Evolutionary conservation across 228 moss, liverwort and hornwort genomes (phyloP).

Genomic region (Sphagnum magellanicum): DNA sequence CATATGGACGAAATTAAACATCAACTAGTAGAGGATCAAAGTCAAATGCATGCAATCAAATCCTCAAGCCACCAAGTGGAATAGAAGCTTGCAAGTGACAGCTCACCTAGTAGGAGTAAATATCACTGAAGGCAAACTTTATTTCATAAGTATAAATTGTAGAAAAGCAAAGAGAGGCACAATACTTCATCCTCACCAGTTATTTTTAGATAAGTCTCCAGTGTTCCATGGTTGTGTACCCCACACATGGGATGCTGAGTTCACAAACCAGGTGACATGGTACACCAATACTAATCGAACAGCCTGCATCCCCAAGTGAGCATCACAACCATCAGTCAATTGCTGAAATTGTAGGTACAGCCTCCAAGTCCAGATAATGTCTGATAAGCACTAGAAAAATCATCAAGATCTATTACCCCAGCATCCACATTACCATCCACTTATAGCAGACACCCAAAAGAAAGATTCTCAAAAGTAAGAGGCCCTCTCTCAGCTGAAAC

Average conservation of each 20-base stretch:
- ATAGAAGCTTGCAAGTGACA: background rate
- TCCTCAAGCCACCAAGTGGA: too few relatives aligned
- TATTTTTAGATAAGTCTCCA: constrained; percentile 86
- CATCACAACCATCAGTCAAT: too few relatives aligned
- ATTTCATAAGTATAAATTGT: background rate
- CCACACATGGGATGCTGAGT: constrained; percentile 98
- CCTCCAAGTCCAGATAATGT: background rate
- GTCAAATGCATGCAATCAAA: too few relatives aligned
- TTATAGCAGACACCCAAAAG: background rate
- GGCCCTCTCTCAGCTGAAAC: background rate
- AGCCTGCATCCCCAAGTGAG: constrained; percentile 37
- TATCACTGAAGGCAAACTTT: too few relatives aligned
- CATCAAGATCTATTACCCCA: background rate
- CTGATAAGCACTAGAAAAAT: background rate
- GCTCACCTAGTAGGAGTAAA: background rate
- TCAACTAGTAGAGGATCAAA: too few relatives aligned
- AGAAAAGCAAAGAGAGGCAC: background rate
- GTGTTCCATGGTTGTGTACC: constrained; percentile 89
- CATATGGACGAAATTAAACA: background rate
- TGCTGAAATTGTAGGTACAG: background rate
- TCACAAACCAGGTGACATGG: constrained; percentile 98
- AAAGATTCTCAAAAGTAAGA: background rate
- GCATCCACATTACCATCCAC: background rate
- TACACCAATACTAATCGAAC: constrained; percentile 95
- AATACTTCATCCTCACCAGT: constrained; percentile 46